Conservation (phyloP, 1,284 basidiomycete species). For the Cutaneotrichosporon sp. region DNA sequence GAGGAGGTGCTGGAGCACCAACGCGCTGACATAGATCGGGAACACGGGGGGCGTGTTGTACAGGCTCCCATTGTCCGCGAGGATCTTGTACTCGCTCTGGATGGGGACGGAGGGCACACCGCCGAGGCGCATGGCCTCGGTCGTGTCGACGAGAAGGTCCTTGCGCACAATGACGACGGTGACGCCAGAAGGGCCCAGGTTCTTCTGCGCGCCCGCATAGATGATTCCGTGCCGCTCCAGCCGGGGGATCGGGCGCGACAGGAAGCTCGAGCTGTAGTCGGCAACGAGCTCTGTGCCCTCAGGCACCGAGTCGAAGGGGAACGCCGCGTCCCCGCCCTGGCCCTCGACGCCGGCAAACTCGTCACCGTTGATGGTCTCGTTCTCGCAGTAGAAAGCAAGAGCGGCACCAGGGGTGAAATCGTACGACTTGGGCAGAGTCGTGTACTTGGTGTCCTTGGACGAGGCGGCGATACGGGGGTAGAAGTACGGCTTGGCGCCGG, state of each 20-base stretch:
- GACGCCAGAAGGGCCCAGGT: constrained; percentile 89
- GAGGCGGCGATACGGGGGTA: constrained; percentile 63
- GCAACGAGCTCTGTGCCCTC: constrained; percentile 75
- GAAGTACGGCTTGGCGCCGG: constrained; percentile 46
- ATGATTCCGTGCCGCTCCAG: constrained; percentile 86
- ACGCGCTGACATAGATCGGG: constrained; percentile 82
- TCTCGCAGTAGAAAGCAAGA: constrained; percentile 97
- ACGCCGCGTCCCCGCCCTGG: constrained; percentile 68
- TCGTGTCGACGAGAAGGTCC: constrained; percentile 82
- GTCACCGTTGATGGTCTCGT: constrained; percentile 96
- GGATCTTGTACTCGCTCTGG: constrained; percentile 78
- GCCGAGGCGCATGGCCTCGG: constrained; percentile 69
- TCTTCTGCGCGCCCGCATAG: constrained; percentile 99
- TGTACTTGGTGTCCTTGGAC: constrained; percentile 68
- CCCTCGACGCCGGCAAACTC: constrained; percentile 69
- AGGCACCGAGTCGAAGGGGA: constrained; percentile 74
- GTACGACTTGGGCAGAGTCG: constrained; percentile 74
- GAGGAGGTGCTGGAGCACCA: constrained; percentile 72
- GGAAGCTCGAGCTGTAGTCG: constrained; percentile 95
- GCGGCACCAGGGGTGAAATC: constrained; percentile 71
- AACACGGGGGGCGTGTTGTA: constrained; percentile 96
- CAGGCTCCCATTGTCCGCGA: constrained; percentile 72
- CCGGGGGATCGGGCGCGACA: constrained; percentile 86
- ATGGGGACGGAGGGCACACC: constrained; percentile 56
- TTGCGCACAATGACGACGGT: constrained; percentile 90